A percentile compares a stretch with the other conserved stretches of the same genome.
Evolutionary conservation across 148 eudicot species (phyloP).

Genomic region (Silene conica): DNA sequence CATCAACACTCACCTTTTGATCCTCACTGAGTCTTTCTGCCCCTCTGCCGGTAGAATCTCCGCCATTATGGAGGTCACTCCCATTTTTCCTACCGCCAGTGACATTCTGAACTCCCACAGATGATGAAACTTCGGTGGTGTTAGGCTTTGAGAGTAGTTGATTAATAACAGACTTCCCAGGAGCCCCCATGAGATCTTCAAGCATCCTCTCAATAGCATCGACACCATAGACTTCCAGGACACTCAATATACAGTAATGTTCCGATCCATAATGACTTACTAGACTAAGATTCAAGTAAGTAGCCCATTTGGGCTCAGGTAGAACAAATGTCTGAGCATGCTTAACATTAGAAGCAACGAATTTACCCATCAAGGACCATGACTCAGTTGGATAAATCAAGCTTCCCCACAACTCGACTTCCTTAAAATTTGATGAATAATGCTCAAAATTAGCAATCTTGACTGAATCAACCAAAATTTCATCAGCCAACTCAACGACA

Average conservation of each 20-base stretch:
- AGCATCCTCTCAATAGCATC: conserved; percentile 95
- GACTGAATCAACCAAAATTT: conserved; percentile 75
- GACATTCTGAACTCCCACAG: conserved; percentile 32
- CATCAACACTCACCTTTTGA: conserved; percentile 28
- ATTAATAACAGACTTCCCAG: conserved; percentile 32
- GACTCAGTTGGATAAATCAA: conserved; percentile 67
- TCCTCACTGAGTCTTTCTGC: conserved; percentile 37
- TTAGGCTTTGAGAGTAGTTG: conserved; percentile 36
- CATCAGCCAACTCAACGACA: conserved; percentile 79
- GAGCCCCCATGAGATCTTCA: conserved; percentile 72
- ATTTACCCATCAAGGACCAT: conserved; percentile 66
- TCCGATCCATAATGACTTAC: conserved; percentile 79
- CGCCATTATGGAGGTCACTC: conserved; percentile 29
- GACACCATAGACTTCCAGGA: conserved; percentile 77
- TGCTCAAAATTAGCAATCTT: conserved; percentile 90
- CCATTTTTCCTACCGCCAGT: conserved; percentile 27
- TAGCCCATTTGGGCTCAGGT: conserved; percentile 79
- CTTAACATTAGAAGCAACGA: conserved; percentile 74
- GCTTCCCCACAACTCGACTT: conserved; percentile 70
- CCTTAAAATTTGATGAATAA: conserved; percentile 85
- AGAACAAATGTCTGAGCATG: conserved; percentile 69
- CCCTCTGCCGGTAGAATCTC: conserved; percentile 34
- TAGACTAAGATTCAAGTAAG: conserved; percentile 67
- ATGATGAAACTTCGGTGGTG: conserved; percentile 35
- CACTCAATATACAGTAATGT: conserved; percentile 81